phyloP scores from a whole-genome alignment of 2,329 filamentous ascomycete species.

The Aspergillus pseudotamarii region DNA sequence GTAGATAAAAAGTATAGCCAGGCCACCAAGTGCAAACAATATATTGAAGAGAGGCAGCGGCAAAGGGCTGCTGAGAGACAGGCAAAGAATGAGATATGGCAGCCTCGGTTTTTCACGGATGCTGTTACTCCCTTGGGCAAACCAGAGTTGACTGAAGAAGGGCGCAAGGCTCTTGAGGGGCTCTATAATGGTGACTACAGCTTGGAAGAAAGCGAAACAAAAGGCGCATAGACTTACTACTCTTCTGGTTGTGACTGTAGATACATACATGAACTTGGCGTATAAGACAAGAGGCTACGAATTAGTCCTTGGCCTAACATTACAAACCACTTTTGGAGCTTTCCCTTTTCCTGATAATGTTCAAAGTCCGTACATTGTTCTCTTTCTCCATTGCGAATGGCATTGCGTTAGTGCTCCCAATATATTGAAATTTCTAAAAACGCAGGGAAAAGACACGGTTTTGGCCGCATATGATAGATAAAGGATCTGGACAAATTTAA shows the following conservation, averaged over 20 bases:
- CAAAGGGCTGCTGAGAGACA: constrained; percentile 81
- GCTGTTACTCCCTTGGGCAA: constrained; percentile 62
- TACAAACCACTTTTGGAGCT: background rate
- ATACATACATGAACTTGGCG: constrained; percentile 18
- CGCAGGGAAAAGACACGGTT: too few species aligned
- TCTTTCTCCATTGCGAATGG: background rate
- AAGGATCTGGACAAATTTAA: too few species aligned
- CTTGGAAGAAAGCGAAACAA: constrained; percentile 45
- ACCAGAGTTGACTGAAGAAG: constrained; percentile 66
- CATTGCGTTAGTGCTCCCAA: background rate
- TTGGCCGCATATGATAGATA: too few species aligned
- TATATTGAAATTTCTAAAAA: background rate
- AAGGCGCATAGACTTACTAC: constrained; percentile 33
- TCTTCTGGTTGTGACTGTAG: constrained; percentile 3
- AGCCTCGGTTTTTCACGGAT: constrained; percentile 82
- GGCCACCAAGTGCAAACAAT: constrained; percentile 84
- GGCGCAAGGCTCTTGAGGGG: constrained; percentile 58
- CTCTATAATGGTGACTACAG: constrained; percentile 57
- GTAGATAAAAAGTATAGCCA: constrained; percentile 76
- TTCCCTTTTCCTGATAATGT: background rate
- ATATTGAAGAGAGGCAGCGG: constrained; percentile 87
- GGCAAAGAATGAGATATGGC: constrained; percentile 68
- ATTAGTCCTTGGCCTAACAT: background rate
- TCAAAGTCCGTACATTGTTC: background rate
- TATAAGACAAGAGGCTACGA: constrained; percentile 27